A percentile compares a stretch with the other conserved stretches of the same genome.
These are phyloP conservation scores for Carpinus fangiana DNA, from an alignment of 306 rosid genomes.

Conservation along the genomic window DNA sequence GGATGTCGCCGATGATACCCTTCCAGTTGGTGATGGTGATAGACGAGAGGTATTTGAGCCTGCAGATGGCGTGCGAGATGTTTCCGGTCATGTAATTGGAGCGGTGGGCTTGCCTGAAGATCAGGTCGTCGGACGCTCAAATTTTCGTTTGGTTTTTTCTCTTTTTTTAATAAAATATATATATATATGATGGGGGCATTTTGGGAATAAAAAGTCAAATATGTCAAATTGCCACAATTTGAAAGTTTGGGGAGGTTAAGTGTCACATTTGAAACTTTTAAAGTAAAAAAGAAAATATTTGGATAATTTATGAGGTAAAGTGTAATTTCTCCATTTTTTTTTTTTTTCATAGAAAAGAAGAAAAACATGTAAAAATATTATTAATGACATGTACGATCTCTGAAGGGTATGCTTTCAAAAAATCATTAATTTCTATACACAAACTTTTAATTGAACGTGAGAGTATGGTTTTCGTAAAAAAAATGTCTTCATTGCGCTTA, in stretches of 20 bases:
- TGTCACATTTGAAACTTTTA: no score
- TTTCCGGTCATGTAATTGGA: slow-evolving; percentile 84
- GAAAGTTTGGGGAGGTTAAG: no score
- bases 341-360: slow-evolving; percentile 2
- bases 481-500: not conserved
- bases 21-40: slow-evolving; percentile 87
- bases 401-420: not conserved
- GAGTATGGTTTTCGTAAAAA: slow-evolving; percentile 16
- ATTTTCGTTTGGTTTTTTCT: no score
- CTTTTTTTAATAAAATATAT: no score
- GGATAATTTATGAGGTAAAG: no score
- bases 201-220: no score
- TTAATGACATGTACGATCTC: slow-evolving; percentile 3
- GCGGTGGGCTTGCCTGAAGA: slow-evolving; percentile 51
- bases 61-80: slow-evolving; percentile 72
- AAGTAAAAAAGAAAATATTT: no score
- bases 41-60: slow-evolving; percentile 65
- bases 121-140: slow-evolving; percentile 76
- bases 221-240: no score
- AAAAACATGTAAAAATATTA: not conserved
- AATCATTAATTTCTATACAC: not conserved
- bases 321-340: no score
- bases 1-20: slow-evolving; percentile 85
- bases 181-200: no score
- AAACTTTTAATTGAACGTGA: slow-evolving; percentile 11